phyloP scores from a whole-genome alignment of 2,329 filamentous ascomycete species.

The Calonectria pseudoturangicola region DNA sequence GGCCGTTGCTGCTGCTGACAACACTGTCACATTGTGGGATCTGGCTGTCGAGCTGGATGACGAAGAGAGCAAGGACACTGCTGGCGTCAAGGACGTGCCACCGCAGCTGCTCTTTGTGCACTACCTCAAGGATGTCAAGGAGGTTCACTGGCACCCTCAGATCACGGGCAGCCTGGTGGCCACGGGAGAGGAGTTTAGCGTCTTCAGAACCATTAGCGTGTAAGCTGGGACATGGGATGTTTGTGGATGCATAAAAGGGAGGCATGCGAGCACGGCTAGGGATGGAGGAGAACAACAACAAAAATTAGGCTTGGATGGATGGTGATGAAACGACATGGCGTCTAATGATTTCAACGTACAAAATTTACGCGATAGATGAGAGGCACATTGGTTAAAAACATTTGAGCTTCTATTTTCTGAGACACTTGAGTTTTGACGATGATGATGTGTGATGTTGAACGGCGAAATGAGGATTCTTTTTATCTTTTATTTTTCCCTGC shows the following conservation, averaged over 20 bases:
- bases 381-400: slow-evolving; percentile 5
- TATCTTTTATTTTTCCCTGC: too few relatives aligned
- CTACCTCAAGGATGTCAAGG: slow-evolving; percentile 95
- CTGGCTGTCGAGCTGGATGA: slow-evolving; percentile 96
- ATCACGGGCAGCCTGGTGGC: slow-evolving; percentile 93
- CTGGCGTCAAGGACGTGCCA: slow-evolving; percentile 90
- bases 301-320: slow-evolving; percentile 5
- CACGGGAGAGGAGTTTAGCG: slow-evolving; percentile 92
- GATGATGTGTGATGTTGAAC: not conserved
- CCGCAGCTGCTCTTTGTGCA: slow-evolving; percentile 97
- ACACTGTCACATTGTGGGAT: slow-evolving; percentile 97
- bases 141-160: slow-evolving; percentile 97
- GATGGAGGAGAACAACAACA: not conserved
- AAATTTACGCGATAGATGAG: slow-evolving; percentile 21
- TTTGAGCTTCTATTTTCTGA: slow-evolving; percentile 15
- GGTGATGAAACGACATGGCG: slow-evolving; percentile 18
- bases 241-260: not conserved
- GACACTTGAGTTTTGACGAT: not conserved
- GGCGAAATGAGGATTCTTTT: not conserved
- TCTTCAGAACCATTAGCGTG: slow-evolving; percentile 89
- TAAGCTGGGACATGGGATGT: slow-evolving; percentile 61
- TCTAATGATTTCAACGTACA: slow-evolving; percentile 23
- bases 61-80: slow-evolving; percentile 94
- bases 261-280: too few relatives aligned
- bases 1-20: slow-evolving; percentile 92